Conservation (phyloP, 331 rosid genomes). For the Malus hybrid region DNA sequence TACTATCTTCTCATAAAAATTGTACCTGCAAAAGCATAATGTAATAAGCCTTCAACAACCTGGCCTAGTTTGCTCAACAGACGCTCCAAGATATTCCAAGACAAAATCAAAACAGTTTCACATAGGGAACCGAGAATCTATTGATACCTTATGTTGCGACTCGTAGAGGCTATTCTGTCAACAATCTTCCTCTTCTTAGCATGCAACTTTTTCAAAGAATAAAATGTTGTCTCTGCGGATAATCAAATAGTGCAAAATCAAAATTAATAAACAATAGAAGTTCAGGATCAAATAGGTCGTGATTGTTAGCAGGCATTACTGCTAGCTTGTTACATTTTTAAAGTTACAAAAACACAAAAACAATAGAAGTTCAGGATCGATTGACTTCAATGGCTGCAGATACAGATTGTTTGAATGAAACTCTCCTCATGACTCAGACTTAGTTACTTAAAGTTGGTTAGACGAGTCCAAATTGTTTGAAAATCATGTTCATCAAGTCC, state of each 20-base stretch:
- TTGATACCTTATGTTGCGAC: constrained; percentile 79
- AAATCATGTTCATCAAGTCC: no score
- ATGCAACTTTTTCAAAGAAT: constrained; percentile 60
- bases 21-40: no score
- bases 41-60: no score
- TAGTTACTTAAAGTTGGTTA: no score
- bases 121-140: neutral
- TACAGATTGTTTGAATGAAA: no score
- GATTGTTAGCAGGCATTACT: no score
- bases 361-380: constrained; percentile 5
- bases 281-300: no score
- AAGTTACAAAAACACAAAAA: neutral
- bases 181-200: constrained; percentile 79
- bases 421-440: no score
- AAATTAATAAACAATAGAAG: neutral
- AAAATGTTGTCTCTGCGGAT: constrained; percentile 47
- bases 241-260: neutral
- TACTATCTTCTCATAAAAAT: no score
- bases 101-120: neutral
- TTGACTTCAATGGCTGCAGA: no score
- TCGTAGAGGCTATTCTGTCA: constrained; percentile 81
- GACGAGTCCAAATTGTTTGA: no score
- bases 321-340: no score
- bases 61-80: neutral
- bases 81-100: neutral